Conservation (phyloP, 176 grass and related monocot genomes). For the Hordeum vulgare region DNA sequence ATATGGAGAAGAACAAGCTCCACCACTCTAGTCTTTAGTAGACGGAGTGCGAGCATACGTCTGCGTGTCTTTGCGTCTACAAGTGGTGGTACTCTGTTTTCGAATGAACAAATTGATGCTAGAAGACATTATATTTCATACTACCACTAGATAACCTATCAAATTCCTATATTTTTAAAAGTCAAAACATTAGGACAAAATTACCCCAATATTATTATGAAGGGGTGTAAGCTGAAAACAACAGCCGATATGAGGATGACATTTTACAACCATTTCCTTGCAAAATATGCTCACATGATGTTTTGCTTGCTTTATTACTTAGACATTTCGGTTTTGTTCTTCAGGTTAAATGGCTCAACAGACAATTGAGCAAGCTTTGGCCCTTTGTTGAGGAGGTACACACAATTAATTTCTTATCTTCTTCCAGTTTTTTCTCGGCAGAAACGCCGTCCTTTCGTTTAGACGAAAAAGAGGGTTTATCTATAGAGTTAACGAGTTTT, state of each 20-base stretch:
- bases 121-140: not conserved
- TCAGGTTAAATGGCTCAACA: slow-evolving; percentile 98
- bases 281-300: not conserved
- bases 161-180: not conserved
- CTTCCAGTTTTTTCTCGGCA: not conserved
- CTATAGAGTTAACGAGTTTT: no score
- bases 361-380: slow-evolving; percentile 79
- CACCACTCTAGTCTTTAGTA: not conserved
- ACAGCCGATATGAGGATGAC: not conserved
- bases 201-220: not conserved
- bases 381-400: slow-evolving; percentile 85
- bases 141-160: not conserved
- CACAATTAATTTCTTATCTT: not conserved
- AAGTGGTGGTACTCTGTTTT: not conserved
- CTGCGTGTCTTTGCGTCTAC: not conserved
- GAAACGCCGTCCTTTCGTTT: no score
- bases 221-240: not conserved
- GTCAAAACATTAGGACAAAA: not conserved
- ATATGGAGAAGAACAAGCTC: not conserved
- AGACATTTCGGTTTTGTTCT: slow-evolving; percentile 12
- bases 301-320: not conserved
- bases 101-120: not conserved
- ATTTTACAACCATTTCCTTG: not conserved
- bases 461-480: no score
- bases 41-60: not conserved